phyloP scores from a whole-genome alignment of 2,329 filamentous ascomycete species.

The Talaromyces verruculosus region DNA sequence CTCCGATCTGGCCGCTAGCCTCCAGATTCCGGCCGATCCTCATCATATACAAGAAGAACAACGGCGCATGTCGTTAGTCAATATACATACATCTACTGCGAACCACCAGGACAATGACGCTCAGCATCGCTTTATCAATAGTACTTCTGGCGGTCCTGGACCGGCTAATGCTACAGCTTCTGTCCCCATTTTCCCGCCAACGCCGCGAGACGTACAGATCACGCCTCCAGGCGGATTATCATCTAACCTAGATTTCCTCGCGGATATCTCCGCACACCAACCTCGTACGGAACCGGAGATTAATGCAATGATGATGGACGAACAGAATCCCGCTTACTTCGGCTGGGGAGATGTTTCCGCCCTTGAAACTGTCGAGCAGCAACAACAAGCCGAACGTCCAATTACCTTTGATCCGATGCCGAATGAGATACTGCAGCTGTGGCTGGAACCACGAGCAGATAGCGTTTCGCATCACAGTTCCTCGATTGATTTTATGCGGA shows the following conservation, averaged over 20 bases:
- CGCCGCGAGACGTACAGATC: conserved; percentile 30
- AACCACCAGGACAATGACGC: conserved; percentile 1
- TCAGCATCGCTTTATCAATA: neutral
- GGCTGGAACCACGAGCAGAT: conserved; percentile 38
- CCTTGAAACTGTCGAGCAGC: conserved; percentile 21
- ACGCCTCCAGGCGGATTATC: conserved; percentile 33
- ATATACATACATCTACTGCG: neutral
- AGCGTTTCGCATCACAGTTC: conserved; percentile 29
- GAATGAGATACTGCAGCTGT: conserved; percentile 38
- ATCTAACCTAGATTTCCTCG: conserved; percentile 44
- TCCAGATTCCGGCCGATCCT: conserved; percentile 1
- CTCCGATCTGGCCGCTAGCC: neutral
- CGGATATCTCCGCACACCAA: conserved; percentile 38
- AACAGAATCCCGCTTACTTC: conserved; percentile 32
- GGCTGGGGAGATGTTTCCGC: conserved; percentile 33
- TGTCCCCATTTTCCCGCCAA: conserved; percentile 24
- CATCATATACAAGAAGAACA: neutral
- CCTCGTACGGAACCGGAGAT: conserved; percentile 32
- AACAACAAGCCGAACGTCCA: conserved; percentile 27
- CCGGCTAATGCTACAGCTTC: neutral
- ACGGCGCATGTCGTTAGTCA: neutral
- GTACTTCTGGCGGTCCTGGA: neutral
- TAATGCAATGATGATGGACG: conserved; percentile 31
- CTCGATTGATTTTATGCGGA: conserved; percentile 32
- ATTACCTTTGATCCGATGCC: conserved; percentile 30